A percentile compares a stretch with the other conserved stretches of the same genome.
Evolutionary conservation across 2,329 filamentous ascomycete species (phyloP).

Genomic region (Dendrostoma leiphaemia): DNA sequence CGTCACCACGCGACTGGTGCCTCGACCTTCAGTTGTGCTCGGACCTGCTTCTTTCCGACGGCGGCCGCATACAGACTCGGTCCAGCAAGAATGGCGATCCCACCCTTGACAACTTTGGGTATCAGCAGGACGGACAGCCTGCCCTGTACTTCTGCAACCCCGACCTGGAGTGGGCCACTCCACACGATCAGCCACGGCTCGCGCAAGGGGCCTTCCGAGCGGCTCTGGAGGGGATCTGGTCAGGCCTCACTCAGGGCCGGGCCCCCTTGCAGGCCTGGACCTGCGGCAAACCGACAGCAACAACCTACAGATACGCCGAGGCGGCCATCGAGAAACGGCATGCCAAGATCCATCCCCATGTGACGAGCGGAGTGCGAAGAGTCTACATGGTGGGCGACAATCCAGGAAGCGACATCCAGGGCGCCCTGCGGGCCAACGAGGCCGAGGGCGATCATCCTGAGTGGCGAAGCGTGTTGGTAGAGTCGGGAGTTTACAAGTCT

Average conservation of each 20-base stretch:
- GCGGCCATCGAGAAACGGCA: constrained; percentile 41
- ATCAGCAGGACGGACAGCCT: constrained; percentile 60
- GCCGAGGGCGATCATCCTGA: constrained; percentile 38
- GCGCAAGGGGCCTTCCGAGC: constrained; percentile 69
- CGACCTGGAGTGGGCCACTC: constrained; percentile 67
- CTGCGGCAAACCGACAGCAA: constrained; percentile 64
- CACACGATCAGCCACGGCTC: constrained; percentile 63
- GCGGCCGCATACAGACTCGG: constrained; percentile 62
- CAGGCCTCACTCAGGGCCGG: constrained; percentile 38
- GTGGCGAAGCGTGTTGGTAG: constrained; percentile 68
- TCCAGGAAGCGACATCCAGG: constrained; percentile 66
- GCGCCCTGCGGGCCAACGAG: constrained; percentile 39
- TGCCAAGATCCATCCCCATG: constrained; percentile 14
- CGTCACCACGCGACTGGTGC: constrained; percentile 33
- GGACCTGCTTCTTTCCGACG: constrained; percentile 32
- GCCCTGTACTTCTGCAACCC: constrained; percentile 68
- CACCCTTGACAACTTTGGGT: constrained; percentile 29
- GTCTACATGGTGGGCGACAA: constrained; percentile 77
- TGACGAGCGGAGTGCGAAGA: constrained; percentile 32
- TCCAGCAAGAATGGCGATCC: constrained; percentile 55
- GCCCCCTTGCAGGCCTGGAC: constrained; percentile 50
- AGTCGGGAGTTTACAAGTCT: constrained; percentile 62
- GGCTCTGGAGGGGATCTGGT: constrained; percentile 64
- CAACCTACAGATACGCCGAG: constrained; percentile 68
- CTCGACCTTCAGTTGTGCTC: constrained; percentile 31